Evolutionary conservation across 2,329 filamentous ascomycete species (phyloP).

Genomic region (Neonectria coccinea): DNA sequence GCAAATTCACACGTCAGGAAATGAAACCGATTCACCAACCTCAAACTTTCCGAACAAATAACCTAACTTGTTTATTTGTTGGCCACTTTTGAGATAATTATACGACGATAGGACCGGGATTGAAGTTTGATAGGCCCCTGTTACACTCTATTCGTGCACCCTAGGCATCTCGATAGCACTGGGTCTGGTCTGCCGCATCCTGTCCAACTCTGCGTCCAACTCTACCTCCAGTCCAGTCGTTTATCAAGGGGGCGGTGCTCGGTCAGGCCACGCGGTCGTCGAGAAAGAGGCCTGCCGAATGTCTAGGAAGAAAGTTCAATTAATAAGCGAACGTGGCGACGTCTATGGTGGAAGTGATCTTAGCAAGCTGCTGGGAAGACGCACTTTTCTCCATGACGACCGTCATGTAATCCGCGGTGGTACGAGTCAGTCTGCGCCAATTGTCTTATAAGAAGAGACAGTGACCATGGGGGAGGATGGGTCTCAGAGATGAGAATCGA

Average conservation of each 20-base stretch:
- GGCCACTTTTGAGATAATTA: too few relatives aligned
- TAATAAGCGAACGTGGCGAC: too few relatives aligned
- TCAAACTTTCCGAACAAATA: not conserved
- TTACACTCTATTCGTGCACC: not conserved
- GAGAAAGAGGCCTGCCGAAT: slow-evolving; percentile 12
- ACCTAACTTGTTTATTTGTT: not conserved
- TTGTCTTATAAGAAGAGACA: slow-evolving; percentile 17
- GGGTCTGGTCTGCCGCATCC: slow-evolving; percentile 13
- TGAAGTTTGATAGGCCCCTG: not conserved
- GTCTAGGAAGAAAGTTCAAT: slow-evolving; percentile 1
- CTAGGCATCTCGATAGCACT: not conserved
- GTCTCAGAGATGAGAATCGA: too few relatives aligned
- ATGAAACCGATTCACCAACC: too few relatives aligned
- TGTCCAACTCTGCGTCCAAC: not conserved
- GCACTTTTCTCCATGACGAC: not conserved
- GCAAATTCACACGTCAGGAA: too few relatives aligned
- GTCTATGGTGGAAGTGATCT: too few relatives aligned
- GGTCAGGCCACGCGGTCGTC: slow-evolving; percentile 3
- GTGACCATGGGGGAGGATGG: slow-evolving; percentile 7
- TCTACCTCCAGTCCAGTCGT: slow-evolving; percentile 8
- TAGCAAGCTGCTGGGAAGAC: too few relatives aligned
- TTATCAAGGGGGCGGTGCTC: slow-evolving; percentile 8
- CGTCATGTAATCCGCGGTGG: not conserved
- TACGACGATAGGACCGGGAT: too few relatives aligned
- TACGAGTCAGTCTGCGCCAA: slow-evolving; percentile 2